Evolutionary conservation across 345 rosid species (phyloP).

Genomic region (Sisymbrium irio): DNA sequence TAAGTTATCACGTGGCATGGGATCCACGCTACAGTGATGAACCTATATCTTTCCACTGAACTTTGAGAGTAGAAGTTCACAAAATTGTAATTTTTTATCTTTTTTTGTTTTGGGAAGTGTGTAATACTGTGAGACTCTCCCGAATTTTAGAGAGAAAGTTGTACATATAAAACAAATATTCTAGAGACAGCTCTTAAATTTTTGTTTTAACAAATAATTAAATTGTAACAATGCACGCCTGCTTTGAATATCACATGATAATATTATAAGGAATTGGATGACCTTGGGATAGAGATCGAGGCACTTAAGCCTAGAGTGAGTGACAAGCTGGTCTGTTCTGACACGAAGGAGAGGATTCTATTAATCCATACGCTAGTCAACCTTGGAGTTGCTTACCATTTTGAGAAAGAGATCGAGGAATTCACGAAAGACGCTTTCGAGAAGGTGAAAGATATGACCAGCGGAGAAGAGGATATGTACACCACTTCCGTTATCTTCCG

Average conservation of each 20-base stretch:
- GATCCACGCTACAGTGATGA: no score
- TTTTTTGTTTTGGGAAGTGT: no score
- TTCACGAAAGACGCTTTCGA: not conserved
- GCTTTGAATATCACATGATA: not conserved
- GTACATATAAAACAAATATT: no score
- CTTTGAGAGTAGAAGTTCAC: no score
- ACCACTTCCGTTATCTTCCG: not conserved
- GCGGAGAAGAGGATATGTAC: not conserved
- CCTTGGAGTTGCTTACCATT: slow-evolving; percentile 7
- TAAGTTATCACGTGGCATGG: no score
- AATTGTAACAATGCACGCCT: no score
- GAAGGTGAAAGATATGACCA: not conserved
- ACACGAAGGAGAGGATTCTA: not conserved
- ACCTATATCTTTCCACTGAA: no score
- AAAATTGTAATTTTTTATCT: no score
- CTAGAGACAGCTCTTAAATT: no score
- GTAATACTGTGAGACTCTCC: no score
- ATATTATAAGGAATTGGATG: not conserved
- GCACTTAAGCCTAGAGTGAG: not conserved
- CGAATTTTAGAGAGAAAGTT: no score
- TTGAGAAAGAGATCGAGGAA: not conserved
- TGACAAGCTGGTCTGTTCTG: not conserved
- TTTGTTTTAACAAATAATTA: no score
- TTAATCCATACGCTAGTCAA: not conserved
- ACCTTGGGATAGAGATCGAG: not conserved